phyloP scores from a whole-genome alignment of 2,329 filamentous ascomycete genomes.

The Calonectria pseudoreteaudii region DNA sequence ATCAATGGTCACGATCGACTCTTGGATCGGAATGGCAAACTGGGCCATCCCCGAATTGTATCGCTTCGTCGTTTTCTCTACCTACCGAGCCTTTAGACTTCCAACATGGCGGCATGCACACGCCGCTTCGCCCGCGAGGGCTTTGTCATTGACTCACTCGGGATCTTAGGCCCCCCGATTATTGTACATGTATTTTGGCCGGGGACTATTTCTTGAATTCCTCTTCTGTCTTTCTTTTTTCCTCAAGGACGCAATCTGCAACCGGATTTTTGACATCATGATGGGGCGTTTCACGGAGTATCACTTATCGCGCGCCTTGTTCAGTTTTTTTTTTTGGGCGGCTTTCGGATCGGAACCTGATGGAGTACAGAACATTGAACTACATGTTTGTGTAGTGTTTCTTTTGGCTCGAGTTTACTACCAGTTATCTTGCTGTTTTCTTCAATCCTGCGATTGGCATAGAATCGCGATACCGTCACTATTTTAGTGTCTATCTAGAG shows the following conservation, averaged over 20 bases:
- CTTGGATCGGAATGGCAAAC: background rate
- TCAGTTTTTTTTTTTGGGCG: slow-evolving; percentile 23
- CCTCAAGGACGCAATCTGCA: slow-evolving; percentile 31
- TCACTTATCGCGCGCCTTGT: slow-evolving; percentile 5
- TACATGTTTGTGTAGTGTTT: slow-evolving; percentile 17
- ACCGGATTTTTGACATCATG: slow-evolving; percentile 40
- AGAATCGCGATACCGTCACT: slow-evolving; percentile 9
- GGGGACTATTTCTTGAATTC: slow-evolving; percentile 15
- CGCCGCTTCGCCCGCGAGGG: slow-evolving; percentile 25
- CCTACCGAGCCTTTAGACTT: slow-evolving; percentile 32
- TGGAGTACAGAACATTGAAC: slow-evolving; percentile 40
- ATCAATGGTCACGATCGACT: background rate
- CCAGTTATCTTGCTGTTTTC: slow-evolving; percentile 6
- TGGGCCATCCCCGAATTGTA: background rate
- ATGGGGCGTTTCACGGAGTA: slow-evolving; percentile 46
- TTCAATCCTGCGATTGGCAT: slow-evolving; percentile 10
- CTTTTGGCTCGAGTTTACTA: background rate
- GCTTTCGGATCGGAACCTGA: slow-evolving; percentile 36
- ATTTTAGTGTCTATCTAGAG: slow-evolving; percentile 21
- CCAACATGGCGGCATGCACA: slow-evolving; percentile 14
- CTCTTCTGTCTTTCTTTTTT: slow-evolving; percentile 27
- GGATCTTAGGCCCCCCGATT: slow-evolving; percentile 21
- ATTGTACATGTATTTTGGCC: slow-evolving; percentile 30
- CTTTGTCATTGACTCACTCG: slow-evolving; percentile 19
- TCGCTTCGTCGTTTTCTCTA: slow-evolving; percentile 22